Conservation (phyloP, 306 rosid genomes). For the Ormosia emarginata region DNA sequence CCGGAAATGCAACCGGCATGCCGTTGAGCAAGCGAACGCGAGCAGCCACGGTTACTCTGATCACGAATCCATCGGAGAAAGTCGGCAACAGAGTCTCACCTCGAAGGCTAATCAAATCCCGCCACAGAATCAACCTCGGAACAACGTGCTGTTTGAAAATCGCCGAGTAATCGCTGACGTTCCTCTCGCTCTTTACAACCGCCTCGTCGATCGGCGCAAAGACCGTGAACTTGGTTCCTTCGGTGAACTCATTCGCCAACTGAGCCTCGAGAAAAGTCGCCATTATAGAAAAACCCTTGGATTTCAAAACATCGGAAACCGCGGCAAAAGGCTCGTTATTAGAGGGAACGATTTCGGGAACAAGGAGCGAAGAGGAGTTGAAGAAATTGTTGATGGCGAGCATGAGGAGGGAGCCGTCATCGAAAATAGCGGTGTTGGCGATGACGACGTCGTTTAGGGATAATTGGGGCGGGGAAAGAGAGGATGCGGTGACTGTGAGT, state of each 20-base stretch:
- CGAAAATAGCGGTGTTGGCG: neutral
- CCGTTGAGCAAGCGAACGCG: constrained; percentile 29
- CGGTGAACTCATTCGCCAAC: neutral
- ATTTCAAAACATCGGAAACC: neutral
- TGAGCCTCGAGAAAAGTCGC: constrained; percentile 31
- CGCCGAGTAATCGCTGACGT: constrained; percentile 9
- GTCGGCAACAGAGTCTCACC: constrained; percentile 26
- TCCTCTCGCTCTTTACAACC: neutral
- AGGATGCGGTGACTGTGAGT: neutral
- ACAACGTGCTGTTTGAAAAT: constrained; percentile 31
- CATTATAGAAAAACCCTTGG: constrained; percentile 28
- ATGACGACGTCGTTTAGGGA: constrained; percentile 6
- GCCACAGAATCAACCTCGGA: constrained; percentile 29
- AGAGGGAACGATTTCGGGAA: neutral
- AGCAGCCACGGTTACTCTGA: constrained; percentile 24
- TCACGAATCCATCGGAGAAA: constrained; percentile 27
- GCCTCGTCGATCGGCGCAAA: constrained; percentile 36
- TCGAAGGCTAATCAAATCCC: constrained; percentile 13
- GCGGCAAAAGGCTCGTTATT: neutral
- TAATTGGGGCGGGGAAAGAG: neutral
- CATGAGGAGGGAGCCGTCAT: neutral
- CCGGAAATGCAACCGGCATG: constrained; percentile 9
- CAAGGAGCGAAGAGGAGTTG: constrained; percentile 1
- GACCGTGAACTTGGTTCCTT: constrained; percentile 25
- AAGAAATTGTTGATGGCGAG: constrained; percentile 15